Base-by-base conservation (phyloP, 2,329 filamentous ascomycete species). In the Alternaria longipes region DNA sequence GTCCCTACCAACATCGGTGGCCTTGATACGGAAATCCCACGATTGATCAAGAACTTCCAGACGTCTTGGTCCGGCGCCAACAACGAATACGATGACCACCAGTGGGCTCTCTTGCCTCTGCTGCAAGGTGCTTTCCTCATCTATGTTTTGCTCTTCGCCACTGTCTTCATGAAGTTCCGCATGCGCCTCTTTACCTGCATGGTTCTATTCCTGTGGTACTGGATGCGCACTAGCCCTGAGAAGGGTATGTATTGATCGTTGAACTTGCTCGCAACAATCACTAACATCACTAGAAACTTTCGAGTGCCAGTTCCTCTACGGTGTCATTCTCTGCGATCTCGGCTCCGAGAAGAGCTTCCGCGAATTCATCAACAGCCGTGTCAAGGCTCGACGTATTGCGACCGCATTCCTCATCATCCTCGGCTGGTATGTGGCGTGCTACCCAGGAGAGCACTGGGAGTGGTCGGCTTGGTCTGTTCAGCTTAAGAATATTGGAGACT, bases 61-160 rank as follows among this genome's bases (percentile, higher is more conserved):
- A 78, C 74, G 9, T 82, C 81, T 11, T 86, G 84, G 84, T 84
- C 83, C 12, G 82, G 79, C 54, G 81, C 80, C 1, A 82, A 81
- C 67, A 85, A 84, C 74, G 77, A 81, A 8, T 85, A 84, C 56
- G 84, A 86, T 67, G 80, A 84, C 57, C 84, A 86, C 61, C 84
- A 86, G 67, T 86, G 84, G 84, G 83, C 84, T 3, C 79, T 86
- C 67, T 73, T 84, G 28, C 83, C 82, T 12, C 73, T 86, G 49
- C 71, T 86, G 5, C 74, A 82, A 58, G 82, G 82, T 11, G 83
- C 83, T 0, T 84, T 86, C 78, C 77, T 83, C 63, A 81, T 85
- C 36, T 86, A 84, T 63, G 77, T 84, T 6, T 69, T 82, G 28
- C 74, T 85, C 26, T 79, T 80, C 18, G 83, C 83, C 20, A 83